Evolutionary conservation across 2,329 filamentous ascomycete species (phyloP).

Genomic region (Hymenoscyphus fraxineus): DNA sequence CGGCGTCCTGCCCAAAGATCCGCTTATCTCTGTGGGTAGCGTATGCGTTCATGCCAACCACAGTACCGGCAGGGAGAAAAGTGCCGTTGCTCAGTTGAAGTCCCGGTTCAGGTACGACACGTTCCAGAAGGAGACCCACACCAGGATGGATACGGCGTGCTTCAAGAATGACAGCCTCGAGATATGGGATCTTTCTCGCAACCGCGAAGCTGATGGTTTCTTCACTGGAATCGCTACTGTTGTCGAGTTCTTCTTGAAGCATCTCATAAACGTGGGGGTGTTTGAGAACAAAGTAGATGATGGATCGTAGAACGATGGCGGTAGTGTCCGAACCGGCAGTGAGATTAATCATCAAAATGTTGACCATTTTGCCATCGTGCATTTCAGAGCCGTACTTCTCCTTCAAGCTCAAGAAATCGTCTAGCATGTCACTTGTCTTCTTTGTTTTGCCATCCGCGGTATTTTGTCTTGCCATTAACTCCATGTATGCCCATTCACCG

Average conservation of each 20-base stretch:
- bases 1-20: constrained; percentile 47
- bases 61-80: constrained; percentile 39
- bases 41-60: constrained; percentile 34
- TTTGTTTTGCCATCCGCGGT: neutral
- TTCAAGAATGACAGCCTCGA: constrained; percentile 51
- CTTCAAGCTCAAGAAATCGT: constrained; percentile 27
- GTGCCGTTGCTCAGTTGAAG: constrained; percentile 38
- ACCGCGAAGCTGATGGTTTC: constrained; percentile 25
- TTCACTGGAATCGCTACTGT: constrained; percentile 38
- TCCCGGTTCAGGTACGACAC: constrained; percentile 45
- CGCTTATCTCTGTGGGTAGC: constrained; percentile 40
- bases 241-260: constrained; percentile 39
- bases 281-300: constrained; percentile 39
- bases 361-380: neutral
- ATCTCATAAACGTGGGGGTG: constrained; percentile 22
- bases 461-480: constrained; percentile 13
- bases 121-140: constrained; percentile 46
- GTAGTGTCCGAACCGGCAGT: constrained; percentile 37
- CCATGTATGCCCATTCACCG: constrained; percentile 16
- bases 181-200: constrained; percentile 39
- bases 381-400: constrained; percentile 30
- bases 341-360: neutral
- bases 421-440: constrained; percentile 26
- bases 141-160: constrained; percentile 42
- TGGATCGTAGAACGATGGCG: constrained; percentile 32